These are phyloP conservation scores for Beauveria pseudobassiana DNA, from an alignment of 2,329 filamentous ascomycete genomes.

Conservation along the genomic window DNA sequence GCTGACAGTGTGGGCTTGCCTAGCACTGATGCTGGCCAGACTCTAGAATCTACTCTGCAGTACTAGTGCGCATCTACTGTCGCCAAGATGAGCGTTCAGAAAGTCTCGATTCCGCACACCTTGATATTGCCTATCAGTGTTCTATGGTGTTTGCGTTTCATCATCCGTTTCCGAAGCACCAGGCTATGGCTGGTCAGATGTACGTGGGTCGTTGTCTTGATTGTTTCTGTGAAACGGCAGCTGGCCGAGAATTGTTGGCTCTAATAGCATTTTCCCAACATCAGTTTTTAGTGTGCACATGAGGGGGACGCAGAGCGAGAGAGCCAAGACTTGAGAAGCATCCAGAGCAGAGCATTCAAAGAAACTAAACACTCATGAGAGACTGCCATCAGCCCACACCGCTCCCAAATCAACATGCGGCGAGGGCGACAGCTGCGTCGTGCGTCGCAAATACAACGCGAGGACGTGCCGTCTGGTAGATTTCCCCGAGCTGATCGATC, in stretches of 20 bases:
- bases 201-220: background rate
- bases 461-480: too few relatives aligned
- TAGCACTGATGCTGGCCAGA: background rate
- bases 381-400: too few relatives aligned
- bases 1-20: constrained; percentile 1
- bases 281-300: too few relatives aligned
- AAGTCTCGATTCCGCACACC: background rate
- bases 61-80: background rate
- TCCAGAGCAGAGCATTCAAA: too few relatives aligned
- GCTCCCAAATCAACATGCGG: too few relatives aligned
- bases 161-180: background rate
- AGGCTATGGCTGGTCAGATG: background rate
- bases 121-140: background rate
- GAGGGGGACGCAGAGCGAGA: too few relatives aligned
- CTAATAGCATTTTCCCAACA: too few relatives aligned
- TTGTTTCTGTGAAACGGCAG: too few relatives aligned
- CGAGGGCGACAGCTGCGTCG: background rate
- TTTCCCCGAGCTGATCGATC: background rate
- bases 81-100: background rate
- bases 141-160: background rate
- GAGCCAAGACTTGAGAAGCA: too few relatives aligned
- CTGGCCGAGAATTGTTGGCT: too few relatives aligned
- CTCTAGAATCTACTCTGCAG: background rate
- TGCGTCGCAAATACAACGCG: background rate
- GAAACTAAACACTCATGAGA: too few relatives aligned